Conservation (phyloP, 768 basidiomycete genomes). For the Mycena venus region DNA sequence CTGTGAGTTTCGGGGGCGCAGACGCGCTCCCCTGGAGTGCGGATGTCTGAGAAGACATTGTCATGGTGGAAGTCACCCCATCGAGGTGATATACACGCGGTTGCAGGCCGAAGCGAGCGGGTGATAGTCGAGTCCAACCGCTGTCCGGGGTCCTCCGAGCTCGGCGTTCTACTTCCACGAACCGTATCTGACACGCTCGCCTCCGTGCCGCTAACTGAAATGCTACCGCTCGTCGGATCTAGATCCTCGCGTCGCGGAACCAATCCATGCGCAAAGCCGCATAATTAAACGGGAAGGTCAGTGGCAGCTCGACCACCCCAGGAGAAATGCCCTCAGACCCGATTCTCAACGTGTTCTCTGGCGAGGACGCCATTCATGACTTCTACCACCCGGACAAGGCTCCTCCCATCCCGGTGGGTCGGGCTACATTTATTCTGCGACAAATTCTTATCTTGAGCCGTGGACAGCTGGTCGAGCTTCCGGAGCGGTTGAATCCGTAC, state of each 20-base stretch:
- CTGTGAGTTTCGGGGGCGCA: slow-evolving; percentile 49
- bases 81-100: too few species aligned
- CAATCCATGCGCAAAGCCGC: not conserved
- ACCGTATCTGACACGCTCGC: too few species aligned
- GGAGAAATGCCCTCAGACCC: slow-evolving; percentile 34
- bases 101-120: too few species aligned
- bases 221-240: not conserved
- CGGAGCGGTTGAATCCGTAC: slow-evolving; percentile 35
- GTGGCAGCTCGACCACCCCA: too few species aligned
- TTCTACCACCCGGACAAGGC: slow-evolving; percentile 40
- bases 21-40: not conserved
- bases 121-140: too few species aligned
- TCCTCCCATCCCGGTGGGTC: slow-evolving; percentile 36
- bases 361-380: slow-evolving; percentile 34
- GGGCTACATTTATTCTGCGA: not conserved
- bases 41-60: not conserved
- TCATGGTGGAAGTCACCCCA: too few species aligned
- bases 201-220: too few species aligned
- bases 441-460: not conserved
- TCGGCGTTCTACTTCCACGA: too few species aligned
- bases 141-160: slow-evolving; percentile 8
- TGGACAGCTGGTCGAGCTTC: slow-evolving; percentile 38
- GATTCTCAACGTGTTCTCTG: slow-evolving; percentile 38
- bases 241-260: too few species aligned
- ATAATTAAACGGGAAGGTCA: not conserved